Evolutionary conservation across 352 stramenopile species (phyloP).

Genomic region (Plasmopara viticola): DNA sequence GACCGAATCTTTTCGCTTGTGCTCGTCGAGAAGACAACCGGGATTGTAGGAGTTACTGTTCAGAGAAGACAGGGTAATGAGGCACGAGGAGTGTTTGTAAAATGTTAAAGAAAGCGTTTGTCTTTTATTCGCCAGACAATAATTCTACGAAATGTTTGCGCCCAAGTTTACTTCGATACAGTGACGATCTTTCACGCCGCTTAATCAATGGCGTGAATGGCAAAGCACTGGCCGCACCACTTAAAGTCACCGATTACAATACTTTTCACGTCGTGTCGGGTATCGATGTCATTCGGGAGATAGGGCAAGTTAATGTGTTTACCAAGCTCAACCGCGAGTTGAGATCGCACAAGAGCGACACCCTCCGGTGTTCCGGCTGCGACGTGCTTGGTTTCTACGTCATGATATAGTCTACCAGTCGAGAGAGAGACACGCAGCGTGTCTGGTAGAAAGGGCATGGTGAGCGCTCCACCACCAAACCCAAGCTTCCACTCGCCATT

Average conservation of each 20-base stretch:
- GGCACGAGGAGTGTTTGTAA: too few relatives aligned
- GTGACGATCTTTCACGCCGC: neutral
- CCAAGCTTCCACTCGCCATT: constrained; percentile 33
- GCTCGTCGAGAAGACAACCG: too few relatives aligned
- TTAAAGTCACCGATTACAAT: constrained; percentile 43
- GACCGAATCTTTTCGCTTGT: too few relatives aligned
- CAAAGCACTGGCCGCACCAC: constrained; percentile 37
- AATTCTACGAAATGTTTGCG: too few relatives aligned
- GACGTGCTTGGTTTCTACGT: constrained; percentile 47
- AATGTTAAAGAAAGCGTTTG: too few relatives aligned
- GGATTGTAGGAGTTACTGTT: too few relatives aligned
- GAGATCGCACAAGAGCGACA: constrained; percentile 58
- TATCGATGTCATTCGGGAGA: constrained; percentile 14
- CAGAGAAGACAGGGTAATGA: too few relatives aligned
- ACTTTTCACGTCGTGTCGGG: constrained; percentile 3
- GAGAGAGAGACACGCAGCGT: constrained; percentile 54
- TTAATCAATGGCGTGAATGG: constrained; percentile 42
- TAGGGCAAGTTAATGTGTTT: constrained; percentile 50
- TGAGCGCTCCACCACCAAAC: constrained; percentile 52
- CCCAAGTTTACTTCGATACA: too few relatives aligned
- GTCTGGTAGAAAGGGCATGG: constrained; percentile 45
- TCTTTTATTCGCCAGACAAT: too few relatives aligned
- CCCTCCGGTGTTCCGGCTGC: constrained; percentile 19
- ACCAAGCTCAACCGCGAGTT: constrained; percentile 64
- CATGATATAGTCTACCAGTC: constrained; percentile 69